Percentiles rank a stretch among this genome's conserved stretches.
Evolutionary conservation across 805 yeast genomes (phyloP).

Genomic region (Candida maesae): DNA sequence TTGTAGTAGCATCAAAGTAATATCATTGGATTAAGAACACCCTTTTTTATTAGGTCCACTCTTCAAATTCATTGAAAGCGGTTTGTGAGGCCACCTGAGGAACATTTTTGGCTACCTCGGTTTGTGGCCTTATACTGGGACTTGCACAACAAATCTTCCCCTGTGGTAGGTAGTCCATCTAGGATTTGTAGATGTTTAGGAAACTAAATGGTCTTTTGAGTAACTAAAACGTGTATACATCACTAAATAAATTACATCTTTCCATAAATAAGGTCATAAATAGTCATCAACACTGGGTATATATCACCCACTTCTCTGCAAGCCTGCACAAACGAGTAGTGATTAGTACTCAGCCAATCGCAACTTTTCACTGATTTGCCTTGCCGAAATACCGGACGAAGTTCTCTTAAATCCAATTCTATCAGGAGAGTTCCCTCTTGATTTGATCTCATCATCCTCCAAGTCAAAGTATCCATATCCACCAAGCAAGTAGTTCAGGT

Average conservation of each 20-base stretch:
- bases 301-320: no score
- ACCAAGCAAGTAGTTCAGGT: conserved; percentile 49
- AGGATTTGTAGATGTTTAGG: no score
- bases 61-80: no score
- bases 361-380: conserved; percentile 27
- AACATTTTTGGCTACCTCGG: no score
- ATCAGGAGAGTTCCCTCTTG: conserved; percentile 33
- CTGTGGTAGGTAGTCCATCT: no score
- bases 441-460: conserved; percentile 56
- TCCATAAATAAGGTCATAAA: background rate
- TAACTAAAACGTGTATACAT: background rate
- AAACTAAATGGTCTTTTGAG: no score
- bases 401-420: conserved; percentile 21
- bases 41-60: no score
- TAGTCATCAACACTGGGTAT: no score
- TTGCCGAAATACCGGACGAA: conserved; percentile 21
- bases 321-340: background rate
- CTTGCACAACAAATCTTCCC: no score
- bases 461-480: conserved; percentile 87
- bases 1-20: no score
- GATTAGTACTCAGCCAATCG: conserved; percentile 27
- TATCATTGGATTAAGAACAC: no score
- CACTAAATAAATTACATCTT: background rate
- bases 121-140: no score
- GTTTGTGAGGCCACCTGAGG: background rate